Evolutionary conservation across 176 grass and related monocot genomes (phyloP), one percentile per base, ranked within the genome.

Genomic region (Juncus effusus): DNA sequence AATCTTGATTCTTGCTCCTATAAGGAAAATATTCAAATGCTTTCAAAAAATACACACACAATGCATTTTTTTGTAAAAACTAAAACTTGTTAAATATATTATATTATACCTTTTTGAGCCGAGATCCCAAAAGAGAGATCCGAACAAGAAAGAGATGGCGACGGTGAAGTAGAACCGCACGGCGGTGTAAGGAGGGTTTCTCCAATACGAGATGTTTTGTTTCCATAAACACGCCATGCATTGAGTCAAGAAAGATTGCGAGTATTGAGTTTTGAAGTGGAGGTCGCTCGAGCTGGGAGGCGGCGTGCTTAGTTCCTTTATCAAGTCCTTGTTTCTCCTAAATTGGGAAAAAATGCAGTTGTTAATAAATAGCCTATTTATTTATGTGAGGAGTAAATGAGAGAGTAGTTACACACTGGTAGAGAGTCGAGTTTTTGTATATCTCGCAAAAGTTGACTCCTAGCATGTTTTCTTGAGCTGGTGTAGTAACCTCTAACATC

Each of bases 211-310:
- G 4, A 70, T 51, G 61, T 68, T 37, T 28, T 87, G 84, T 56
- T 87, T 87, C 84, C 84, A 87, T 41, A 87, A 74, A 54, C 76
- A 79, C 38, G 80, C 72, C 55, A 73, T 51, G 49, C 76, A 87
- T 64, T 87, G 84, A 1, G 35, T 28, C 11, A 13, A 13, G 36
- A 83, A 80, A 59, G 66, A 59, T 51, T 73, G 79, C 3, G 84
- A 61, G 54, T 79, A 87, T 35, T 72, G 65, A 41, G 80, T 82
- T 12, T 42, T 12, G 45, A 87, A 87, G 47, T 77, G 38, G 35
- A 87, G 71, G 40, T 87, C 84, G 4, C 66, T 83, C 36, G 80
- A 87, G 28, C 40, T 65, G 6, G 80, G 76, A 28, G 65, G 76
- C 16, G 80, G 76, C 15, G 55, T 54, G 35, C 72, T 87, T 59